Percentiles rank a stretch among this genome's conserved stretches.
Conservation (phyloP, 495 filamentous ascomycete genomes). For the Tuber calosporum region DNA sequence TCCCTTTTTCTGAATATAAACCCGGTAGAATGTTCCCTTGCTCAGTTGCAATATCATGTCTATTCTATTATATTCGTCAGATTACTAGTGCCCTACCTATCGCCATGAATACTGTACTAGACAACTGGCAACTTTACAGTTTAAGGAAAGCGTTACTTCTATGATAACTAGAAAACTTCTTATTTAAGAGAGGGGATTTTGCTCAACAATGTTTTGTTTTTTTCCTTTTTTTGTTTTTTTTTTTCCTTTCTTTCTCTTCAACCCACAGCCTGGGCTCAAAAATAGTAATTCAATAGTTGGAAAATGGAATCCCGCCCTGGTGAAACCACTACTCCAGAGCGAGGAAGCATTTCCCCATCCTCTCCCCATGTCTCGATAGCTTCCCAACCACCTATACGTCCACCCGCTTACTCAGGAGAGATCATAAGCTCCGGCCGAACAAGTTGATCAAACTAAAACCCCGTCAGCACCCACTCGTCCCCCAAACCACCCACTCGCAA, state of each 20-base stretch:
- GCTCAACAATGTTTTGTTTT: not conserved
- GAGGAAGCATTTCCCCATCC: not conserved
- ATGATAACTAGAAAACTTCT: not conserved
- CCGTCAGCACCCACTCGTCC: not conserved
- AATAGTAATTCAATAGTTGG: not conserved
- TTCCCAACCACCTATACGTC: not conserved
- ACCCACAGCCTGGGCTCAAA: not conserved
- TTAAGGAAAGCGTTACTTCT: not conserved
- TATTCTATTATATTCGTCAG: not conserved
- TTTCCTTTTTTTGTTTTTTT: not conserved
- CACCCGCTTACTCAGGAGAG: slow-evolving; percentile 53
- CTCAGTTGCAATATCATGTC: not conserved
- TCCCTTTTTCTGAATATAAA: not conserved
- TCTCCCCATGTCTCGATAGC: not conserved
- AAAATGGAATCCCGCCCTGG: not conserved
- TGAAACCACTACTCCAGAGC: not conserved
- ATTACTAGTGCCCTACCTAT: not conserved
- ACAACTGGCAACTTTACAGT: not conserved
- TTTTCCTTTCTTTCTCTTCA: not conserved
- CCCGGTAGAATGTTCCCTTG: not conserved
- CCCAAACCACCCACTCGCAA: not conserved
- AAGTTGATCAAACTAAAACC: slow-evolving; percentile 61
- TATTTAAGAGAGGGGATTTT: not conserved
- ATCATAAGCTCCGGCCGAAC: slow-evolving; percentile 98
- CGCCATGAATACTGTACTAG: not conserved